Evolutionary conservation across 2,329 filamentous ascomycete species (phyloP).

Genomic region (Sordariomycetes sp.): DNA sequence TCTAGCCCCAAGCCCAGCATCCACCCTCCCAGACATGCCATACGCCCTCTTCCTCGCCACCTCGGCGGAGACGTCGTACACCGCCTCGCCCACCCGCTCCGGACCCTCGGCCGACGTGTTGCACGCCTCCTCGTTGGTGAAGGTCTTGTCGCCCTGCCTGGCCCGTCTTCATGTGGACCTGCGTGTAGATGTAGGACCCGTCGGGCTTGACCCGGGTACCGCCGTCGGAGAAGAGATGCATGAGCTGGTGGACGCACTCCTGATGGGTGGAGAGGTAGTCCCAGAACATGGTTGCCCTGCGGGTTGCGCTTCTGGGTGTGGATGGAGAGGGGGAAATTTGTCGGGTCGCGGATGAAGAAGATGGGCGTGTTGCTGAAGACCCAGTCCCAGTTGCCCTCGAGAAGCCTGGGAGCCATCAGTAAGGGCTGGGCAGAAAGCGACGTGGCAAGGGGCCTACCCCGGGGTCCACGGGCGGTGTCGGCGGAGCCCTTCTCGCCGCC

Average conservation of each 20-base stretch:
- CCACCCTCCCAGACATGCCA: conserved; percentile 46
- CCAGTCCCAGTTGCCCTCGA: conserved; percentile 61
- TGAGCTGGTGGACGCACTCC: conserved; percentile 49
- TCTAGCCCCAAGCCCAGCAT: conserved; percentile 30
- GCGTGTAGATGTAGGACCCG: conserved; percentile 51
- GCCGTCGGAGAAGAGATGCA: conserved; percentile 53
- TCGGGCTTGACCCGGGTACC: conserved; percentile 54
- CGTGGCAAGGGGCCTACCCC: neutral
- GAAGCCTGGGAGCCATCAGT: conserved; percentile 32
- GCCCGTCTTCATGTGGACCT: conserved; percentile 50
- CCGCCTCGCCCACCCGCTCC: conserved; percentile 30
- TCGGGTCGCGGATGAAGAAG: conserved; percentile 64
- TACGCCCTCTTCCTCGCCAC: conserved; percentile 41
- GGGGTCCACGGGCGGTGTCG: conserved; percentile 51
- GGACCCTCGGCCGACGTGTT: conserved; percentile 42
- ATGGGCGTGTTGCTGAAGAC: conserved; percentile 67
- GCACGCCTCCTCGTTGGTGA: conserved; percentile 42
- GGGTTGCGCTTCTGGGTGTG: conserved; percentile 69
- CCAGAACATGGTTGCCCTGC: conserved; percentile 50
- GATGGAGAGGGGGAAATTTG: conserved; percentile 64
- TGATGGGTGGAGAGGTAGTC: conserved; percentile 40
- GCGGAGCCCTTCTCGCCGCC: conserved; percentile 60
- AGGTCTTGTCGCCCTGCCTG: conserved; percentile 49
- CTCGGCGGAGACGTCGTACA: conserved; percentile 27
- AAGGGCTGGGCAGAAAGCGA: no score